Conservation (phyloP, 495 filamentous ascomycete species). For the Chaetomidium leptoderma region DNA sequence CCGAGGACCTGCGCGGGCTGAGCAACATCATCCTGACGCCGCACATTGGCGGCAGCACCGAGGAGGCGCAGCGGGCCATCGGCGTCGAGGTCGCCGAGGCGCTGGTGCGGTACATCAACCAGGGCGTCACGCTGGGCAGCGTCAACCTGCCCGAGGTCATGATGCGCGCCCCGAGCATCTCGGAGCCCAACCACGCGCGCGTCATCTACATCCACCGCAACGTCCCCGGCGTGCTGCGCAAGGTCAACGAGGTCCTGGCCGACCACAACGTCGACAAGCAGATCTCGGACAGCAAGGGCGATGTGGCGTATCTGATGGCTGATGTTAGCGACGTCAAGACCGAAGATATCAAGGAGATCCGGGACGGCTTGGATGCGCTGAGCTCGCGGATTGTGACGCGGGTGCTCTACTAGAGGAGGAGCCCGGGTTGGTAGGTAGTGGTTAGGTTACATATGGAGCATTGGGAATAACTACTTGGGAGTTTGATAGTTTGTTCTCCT, state of each 20-base stretch:
- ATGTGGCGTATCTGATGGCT: conserved; percentile 95
- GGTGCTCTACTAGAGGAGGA: conserved; percentile 68
- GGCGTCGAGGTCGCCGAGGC: conserved; percentile 87
- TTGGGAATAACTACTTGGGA: neutral
- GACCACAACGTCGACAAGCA: conserved; percentile 99
- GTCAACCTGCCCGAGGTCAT: conserved; percentile 95
- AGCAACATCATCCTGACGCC: conserved; percentile 94
- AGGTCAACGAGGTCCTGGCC: conserved; percentile 87
- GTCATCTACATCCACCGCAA: conserved; percentile 96
- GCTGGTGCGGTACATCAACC: conserved; percentile 87
- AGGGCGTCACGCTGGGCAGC: conserved; percentile 80
- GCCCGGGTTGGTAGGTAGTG: neutral
- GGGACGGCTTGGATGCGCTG: conserved; percentile 73
- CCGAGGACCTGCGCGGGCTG: conserved; percentile 74
- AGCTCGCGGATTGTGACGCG: conserved; percentile 82
- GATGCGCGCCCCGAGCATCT: conserved; percentile 78
- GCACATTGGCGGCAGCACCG: conserved; percentile 95
- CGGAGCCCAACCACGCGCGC: conserved; percentile 82
- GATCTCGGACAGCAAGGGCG: conserved; percentile 89
- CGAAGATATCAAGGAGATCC: conserved; percentile 78
- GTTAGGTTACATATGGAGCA: neutral
- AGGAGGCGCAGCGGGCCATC: conserved; percentile 96
- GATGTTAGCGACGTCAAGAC: conserved; percentile 84
- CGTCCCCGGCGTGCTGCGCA: conserved; percentile 86
- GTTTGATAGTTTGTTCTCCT: conserved; percentile 15